These are phyloP conservation scores for Dipodascopsis uninucleata DNA, from an alignment of 805 yeast genomes.

Conservation along the genomic window DNA sequence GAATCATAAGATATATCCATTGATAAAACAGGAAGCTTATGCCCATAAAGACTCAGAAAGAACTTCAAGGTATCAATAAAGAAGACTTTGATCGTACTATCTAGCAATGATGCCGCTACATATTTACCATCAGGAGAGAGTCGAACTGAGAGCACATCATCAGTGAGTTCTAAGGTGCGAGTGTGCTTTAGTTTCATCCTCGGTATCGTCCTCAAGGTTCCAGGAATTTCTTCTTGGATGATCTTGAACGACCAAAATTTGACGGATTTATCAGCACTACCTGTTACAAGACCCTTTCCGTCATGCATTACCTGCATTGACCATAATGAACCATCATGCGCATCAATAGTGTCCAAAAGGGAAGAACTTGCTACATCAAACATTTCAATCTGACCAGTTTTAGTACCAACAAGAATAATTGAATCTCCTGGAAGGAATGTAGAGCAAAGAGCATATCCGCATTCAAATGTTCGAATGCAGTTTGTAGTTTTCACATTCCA, in stretches of 20 bases:
- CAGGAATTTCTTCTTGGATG: slow-evolving; percentile 63
- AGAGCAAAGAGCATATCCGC: slow-evolving; percentile 80
- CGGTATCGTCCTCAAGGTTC: slow-evolving; percentile 52
- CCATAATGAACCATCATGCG: slow-evolving; percentile 85
- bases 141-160: slow-evolving; percentile 75
- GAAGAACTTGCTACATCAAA: slow-evolving; percentile 84
- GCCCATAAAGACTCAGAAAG: slow-evolving; percentile 88
- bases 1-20: slow-evolving; percentile 88
- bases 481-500: slow-evolving; percentile 75
- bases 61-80: slow-evolving; percentile 83
- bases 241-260: slow-evolving; percentile 85
- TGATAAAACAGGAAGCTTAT: slow-evolving; percentile 89
- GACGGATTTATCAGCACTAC: slow-evolving; percentile 87
- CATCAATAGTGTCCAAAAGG: slow-evolving; percentile 65
- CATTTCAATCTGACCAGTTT: slow-evolving; percentile 76
- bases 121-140: slow-evolving; percentile 75
- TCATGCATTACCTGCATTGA: slow-evolving; percentile 81
- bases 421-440: slow-evolving; percentile 90
- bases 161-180: slow-evolving; percentile 78
- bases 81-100: slow-evolving; percentile 93
- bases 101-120: slow-evolving; percentile 79
- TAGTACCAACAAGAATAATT: slow-evolving; percentile 80
- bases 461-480: slow-evolving; percentile 81
- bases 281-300: slow-evolving; percentile 81
- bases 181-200: slow-evolving; percentile 63